Evolutionary conservation across 2,329 filamentous ascomycete genomes (phyloP), one percentile per base, ranked within the genome.

Genomic region (Fusarium liriodendri): DNA sequence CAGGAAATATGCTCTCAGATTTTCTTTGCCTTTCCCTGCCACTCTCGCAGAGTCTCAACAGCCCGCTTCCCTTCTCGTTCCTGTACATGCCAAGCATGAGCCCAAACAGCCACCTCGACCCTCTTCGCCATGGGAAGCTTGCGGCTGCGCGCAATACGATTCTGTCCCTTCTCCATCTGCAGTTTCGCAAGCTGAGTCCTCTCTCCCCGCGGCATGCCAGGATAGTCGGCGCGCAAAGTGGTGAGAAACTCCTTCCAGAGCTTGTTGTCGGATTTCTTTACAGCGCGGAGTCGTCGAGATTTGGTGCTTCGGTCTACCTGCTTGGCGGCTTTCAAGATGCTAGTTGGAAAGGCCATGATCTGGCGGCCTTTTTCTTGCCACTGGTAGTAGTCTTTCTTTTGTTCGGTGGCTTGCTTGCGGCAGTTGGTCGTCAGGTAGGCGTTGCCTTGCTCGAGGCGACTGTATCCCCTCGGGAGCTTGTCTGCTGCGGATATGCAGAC

Each of bases 91-190:
- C 47, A 57, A 6, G 61, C 61, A 57, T 63, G 47, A 2, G 61
- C 47, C 47, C 37, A 42, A 5, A 63, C 61, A 7, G 61, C 61
- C 18, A 50, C 11, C 2, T 29, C 32, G 33, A 63, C 61, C 13
- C 61, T 9, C 35, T 63, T 37, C 13, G 4, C 18, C 47, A 63
- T 55, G 5, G 61, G 35, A 4, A 55, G 25, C 10, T 55, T 63
- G 35, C 61, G 47, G 9, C 47, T 20, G 18, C 61, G 61, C 38
- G 61, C 33, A 7, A 63, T 42, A 2, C 61, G 27, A 4, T 57
- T 57, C 47, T 63, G 16, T 2, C 47, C 61, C 35, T 63, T 63
- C 35, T 55, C 35, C 61, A 57, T 63, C 47, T 63, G 47, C 2
- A 42, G 3, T 4, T 55, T 33, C 6, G 35, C 47, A 20, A 63